Evolutionary conservation across 345 rosid species (phyloP).

Genomic region (Lumnitzera racemosa): DNA sequence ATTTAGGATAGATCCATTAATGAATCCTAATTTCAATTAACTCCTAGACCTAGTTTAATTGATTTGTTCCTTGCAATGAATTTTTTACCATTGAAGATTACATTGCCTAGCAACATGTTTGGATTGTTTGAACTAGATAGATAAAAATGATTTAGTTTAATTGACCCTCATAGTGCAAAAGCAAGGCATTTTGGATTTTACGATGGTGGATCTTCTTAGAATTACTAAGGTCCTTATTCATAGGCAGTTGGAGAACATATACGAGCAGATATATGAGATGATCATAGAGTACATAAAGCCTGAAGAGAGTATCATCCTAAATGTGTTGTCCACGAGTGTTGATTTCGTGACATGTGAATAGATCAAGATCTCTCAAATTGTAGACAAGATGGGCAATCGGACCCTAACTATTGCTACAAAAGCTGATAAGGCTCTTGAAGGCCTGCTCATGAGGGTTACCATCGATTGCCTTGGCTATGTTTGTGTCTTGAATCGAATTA

Average conservation of each 20-base stretch:
- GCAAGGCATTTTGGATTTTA: conserved; percentile 37
- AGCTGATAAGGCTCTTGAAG: conserved; percentile 44
- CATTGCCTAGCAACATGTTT: too few species aligned
- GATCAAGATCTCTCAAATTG: conserved; percentile 38
- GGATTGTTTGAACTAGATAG: conserved; percentile 32
- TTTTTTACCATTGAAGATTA: too few species aligned
- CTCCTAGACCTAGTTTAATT: too few species aligned
- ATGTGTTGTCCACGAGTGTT: conserved; percentile 34
- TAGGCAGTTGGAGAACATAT: conserved; percentile 40
- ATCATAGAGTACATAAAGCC: conserved; percentile 39
- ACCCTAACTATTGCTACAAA: conserved; percentile 52
- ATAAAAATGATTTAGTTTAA: too few species aligned
- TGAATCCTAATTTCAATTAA: too few species aligned
- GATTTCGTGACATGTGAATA: conserved; percentile 53
- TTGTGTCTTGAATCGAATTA: conserved; percentile 37
- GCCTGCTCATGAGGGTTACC: conserved; percentile 30
- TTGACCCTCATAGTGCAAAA: conserved; percentile 41
- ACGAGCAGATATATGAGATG: conserved; percentile 35
- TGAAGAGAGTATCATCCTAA: conserved; percentile 38
- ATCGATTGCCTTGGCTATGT: conserved; percentile 48
- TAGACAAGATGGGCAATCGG: conserved; percentile 35
- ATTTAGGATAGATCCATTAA: too few species aligned
- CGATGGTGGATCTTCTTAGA: conserved; percentile 58
- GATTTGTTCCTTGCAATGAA: too few species aligned
- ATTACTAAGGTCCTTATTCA: conserved; percentile 44